phyloP scores from a whole-genome alignment of 106 monocot genomes.

The Acorus calamus region DNA sequence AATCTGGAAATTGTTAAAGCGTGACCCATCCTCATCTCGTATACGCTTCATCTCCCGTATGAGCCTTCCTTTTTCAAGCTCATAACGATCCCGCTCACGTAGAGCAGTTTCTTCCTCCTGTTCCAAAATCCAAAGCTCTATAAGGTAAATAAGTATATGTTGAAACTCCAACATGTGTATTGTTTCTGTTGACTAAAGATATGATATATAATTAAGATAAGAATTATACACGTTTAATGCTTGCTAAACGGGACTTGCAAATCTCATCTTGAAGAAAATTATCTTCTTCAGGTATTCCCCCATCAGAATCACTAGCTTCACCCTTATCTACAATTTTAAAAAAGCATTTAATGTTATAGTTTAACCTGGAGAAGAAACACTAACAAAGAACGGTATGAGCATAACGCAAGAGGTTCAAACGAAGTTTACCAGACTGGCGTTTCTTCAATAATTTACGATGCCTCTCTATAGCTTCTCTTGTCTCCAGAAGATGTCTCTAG shows the following conservation, averaged over 20 bases:
- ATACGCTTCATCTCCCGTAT: constrained; percentile 99
- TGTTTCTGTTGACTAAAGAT: too few relatives aligned
- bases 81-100: constrained; percentile 85
- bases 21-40: constrained; percentile 98
- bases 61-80: constrained; percentile 86
- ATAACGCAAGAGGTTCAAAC: background rate
- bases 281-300: constrained; percentile 68
- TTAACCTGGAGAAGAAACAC: too few relatives aligned
- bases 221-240: constrained; percentile 62
- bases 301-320: constrained; percentile 61
- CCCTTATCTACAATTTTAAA: constrained; percentile 42
- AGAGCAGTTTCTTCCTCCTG: constrained; percentile 84
- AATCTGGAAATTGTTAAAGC: constrained; percentile 93
- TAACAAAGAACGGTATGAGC: background rate
- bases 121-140: constrained; percentile 6
- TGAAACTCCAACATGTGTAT: too few relatives aligned
- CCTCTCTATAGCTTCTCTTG: constrained; percentile 12
- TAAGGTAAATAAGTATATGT: background rate
- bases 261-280: constrained; percentile 81
- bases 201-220: too few relatives aligned
- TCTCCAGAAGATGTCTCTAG: constrained; percentile 8
- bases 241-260: constrained; percentile 68
- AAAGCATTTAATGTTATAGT: background rate
- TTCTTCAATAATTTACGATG: constrained; percentile 10
- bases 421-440: constrained; percentile 11